A percentile compares a stretch with the other conserved stretches of the same genome.
Conservation (phyloP, 768 basidiomycete genomes). For the Suillus decipiens region DNA sequence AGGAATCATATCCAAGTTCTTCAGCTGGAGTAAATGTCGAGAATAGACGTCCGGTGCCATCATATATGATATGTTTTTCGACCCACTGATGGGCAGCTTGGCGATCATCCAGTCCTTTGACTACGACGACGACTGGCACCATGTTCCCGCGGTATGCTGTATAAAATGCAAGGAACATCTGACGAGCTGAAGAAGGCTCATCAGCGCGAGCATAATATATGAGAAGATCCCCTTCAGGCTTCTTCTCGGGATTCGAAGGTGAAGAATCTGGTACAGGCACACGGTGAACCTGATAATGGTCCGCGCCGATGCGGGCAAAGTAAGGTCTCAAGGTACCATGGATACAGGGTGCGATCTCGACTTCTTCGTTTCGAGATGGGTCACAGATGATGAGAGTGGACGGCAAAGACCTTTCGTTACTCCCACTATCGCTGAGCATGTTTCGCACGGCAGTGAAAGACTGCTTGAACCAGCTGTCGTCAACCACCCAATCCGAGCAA, state of each 20-base stretch:
- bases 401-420: background rate
- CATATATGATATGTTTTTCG: background rate
- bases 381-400: slow-evolving; percentile 12
- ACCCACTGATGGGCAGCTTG: slow-evolving; percentile 15
- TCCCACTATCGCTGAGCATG: background rate
- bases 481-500: slow-evolving; percentile 5
- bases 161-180: slow-evolving; percentile 13
- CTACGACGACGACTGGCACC: slow-evolving; percentile 22
- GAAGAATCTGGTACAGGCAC: background rate
- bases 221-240: slow-evolving; percentile 5
- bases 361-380: background rate
- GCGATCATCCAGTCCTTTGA: slow-evolving; percentile 17
- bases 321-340: background rate
- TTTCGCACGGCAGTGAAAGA: slow-evolving; percentile 6
- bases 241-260: background rate
- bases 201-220: slow-evolving; percentile 1
- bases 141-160: slow-evolving; percentile 16
- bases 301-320: background rate
- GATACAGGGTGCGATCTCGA: background rate
- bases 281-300: slow-evolving; percentile 1
- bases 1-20: background rate
- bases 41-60: background rate
- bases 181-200: background rate
- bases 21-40: background rate
- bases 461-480: slow-evolving; percentile 9